phyloP scores from a whole-genome alignment of 2,329 filamentous ascomycete genomes.

The Tricladium varicosporioides region DNA sequence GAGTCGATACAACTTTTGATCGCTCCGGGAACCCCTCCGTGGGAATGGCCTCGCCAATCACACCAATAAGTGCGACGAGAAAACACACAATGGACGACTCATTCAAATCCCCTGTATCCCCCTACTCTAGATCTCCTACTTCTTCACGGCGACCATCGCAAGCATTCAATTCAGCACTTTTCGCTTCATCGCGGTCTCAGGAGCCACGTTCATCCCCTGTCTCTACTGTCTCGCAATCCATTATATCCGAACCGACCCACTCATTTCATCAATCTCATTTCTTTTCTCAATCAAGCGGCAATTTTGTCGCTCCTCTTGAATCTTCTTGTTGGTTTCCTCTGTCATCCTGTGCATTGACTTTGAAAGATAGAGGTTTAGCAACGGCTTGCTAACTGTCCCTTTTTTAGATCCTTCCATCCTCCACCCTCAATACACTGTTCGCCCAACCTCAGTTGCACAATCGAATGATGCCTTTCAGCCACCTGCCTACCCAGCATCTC shows the following conservation, averaged over 20 bases:
- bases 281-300: conserved; percentile 52
- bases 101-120: conserved; percentile 38
- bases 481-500: conserved; percentile 31
- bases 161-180: conserved; percentile 22
- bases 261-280: conserved; percentile 41
- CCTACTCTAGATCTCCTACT: conserved; percentile 34
- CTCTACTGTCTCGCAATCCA: conserved; percentile 21
- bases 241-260: conserved; percentile 20
- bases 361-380: conserved; percentile 2
- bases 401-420: conserved; percentile 34
- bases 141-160: conserved; percentile 28
- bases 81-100: conserved; percentile 21
- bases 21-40: conserved; percentile 11
- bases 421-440: conserved; percentile 28
- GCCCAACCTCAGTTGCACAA: conserved; percentile 25
- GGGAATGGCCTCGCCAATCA: conserved; percentile 29
- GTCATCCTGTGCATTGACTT: conserved; percentile 26
- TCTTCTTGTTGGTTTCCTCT: conserved; percentile 52
- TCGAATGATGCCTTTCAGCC: conserved; percentile 29
- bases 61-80: conserved; percentile 25
- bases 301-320: conserved; percentile 50
- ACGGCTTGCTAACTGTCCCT: conserved; percentile 23
- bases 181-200: conserved; percentile 22
- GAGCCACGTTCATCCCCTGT: conserved; percentile 23
- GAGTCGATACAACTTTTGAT: conserved; percentile 12